These are phyloP conservation scores for Zalaria obscura DNA, from an alignment of 2,329 filamentous ascomycete genomes.

Conservation along the genomic window DNA sequence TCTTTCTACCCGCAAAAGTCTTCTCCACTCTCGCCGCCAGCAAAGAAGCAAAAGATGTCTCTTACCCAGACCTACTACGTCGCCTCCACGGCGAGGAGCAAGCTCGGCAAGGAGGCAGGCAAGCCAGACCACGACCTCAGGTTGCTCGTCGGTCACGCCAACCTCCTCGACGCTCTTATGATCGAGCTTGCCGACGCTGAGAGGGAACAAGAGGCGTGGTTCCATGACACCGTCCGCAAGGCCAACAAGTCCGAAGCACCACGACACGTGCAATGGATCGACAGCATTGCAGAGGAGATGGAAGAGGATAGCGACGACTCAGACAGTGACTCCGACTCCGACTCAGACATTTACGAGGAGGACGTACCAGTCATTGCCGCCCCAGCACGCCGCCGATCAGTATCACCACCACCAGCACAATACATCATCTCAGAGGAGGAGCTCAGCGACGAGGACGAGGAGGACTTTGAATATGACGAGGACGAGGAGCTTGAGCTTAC, in stretches of 20 bases:
- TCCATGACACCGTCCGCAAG: slow-evolving; percentile 84
- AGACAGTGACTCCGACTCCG: slow-evolving; percentile 30
- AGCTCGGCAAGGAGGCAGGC: slow-evolving; percentile 87
- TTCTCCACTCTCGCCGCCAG: slow-evolving; percentile 23
- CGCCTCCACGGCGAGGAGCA: slow-evolving; percentile 87
- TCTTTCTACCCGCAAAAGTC: background rate
- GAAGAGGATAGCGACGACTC: slow-evolving; percentile 49
- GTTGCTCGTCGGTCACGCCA: slow-evolving; percentile 92
- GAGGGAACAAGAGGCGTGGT: slow-evolving; percentile 91
- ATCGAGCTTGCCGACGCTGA: slow-evolving; percentile 81
- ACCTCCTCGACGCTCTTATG: slow-evolving; percentile 94
- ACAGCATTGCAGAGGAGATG: slow-evolving; percentile 61
- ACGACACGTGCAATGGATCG: slow-evolving; percentile 77
- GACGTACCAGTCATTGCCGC: slow-evolving; percentile 17
- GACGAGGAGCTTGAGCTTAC: slow-evolving; percentile 31
- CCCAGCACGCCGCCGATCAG: slow-evolving; percentile 25
- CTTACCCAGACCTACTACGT: slow-evolving; percentile 98
- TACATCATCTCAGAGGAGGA: slow-evolving; percentile 29
- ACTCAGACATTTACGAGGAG: slow-evolving; percentile 33
- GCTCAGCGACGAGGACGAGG: slow-evolving; percentile 23
- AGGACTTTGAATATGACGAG: slow-evolving; percentile 31
- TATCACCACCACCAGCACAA: slow-evolving; percentile 21
- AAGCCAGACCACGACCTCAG: slow-evolving; percentile 88
- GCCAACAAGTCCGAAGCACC: slow-evolving; percentile 47
- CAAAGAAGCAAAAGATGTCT: slow-evolving; percentile 75